Percentiles rank a stretch among this genome's conserved stretches.
Evolutionary conservation across 768 basidiomycete genomes (phyloP).

Genomic region (Pisolithus orientalis): DNA sequence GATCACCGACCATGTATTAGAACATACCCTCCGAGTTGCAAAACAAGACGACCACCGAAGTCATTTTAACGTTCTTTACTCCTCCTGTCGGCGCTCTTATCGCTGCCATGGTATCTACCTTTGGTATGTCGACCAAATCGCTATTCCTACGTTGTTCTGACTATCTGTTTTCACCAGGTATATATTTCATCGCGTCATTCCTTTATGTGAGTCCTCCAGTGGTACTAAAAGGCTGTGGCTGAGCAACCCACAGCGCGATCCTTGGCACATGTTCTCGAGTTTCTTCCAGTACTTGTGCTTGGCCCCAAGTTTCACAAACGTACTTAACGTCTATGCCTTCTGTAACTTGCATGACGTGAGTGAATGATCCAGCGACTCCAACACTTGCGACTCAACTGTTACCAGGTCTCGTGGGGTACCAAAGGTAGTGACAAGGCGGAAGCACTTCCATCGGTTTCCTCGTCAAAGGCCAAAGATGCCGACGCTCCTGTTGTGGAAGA

Average conservation of each 20-base stretch:
- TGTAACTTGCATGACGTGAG: slow-evolving; percentile 89
- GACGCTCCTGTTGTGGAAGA: slow-evolving; percentile 83
- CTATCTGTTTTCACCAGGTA: slow-evolving; percentile 34
- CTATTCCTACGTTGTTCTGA: slow-evolving; percentile 5
- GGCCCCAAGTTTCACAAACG: slow-evolving; percentile 91
- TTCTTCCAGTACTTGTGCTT: slow-evolving; percentile 87
- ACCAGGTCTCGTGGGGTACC: slow-evolving; percentile 86
- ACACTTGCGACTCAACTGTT: neutral
- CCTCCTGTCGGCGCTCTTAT: slow-evolving; percentile 77
- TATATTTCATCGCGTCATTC: slow-evolving; percentile 79
- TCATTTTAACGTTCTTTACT: slow-evolving; percentile 58
- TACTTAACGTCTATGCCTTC: slow-evolving; percentile 95
- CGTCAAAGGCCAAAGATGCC: slow-evolving; percentile 70
- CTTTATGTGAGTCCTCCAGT: slow-evolving; percentile 61
- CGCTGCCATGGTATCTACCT: slow-evolving; percentile 84
- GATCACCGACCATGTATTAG: slow-evolving; percentile 25
- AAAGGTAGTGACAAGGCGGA: slow-evolving; percentile 95
- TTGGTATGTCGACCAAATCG: slow-evolving; percentile 43
- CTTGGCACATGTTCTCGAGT: slow-evolving; percentile 96
- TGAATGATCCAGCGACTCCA: slow-evolving; percentile 2
- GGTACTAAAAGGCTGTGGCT: neutral
- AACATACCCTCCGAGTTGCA: slow-evolving; percentile 47
- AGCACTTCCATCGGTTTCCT: slow-evolving; percentile 81
- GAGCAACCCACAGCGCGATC: slow-evolving; percentile 63
- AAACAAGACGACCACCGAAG: slow-evolving; percentile 40